Evolutionary conservation across 2,329 filamentous ascomycete genomes (phyloP), one percentile per base, ranked within the genome.

Genomic region (Fusarium chuoi): DNA sequence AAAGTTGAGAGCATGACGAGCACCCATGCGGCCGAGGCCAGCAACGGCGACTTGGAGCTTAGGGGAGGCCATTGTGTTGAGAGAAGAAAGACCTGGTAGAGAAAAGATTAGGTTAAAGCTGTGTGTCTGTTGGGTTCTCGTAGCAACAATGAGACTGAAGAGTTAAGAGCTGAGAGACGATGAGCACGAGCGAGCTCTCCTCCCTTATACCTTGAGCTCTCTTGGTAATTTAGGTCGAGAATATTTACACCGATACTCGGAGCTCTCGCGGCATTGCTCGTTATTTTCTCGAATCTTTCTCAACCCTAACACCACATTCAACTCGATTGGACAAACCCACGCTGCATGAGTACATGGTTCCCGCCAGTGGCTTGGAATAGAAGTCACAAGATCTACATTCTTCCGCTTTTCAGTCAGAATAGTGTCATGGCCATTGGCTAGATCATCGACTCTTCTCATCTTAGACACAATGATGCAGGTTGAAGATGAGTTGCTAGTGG

Each of bases 1-100:
- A 48, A 78, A 77, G 68, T 77, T 78, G 61, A 77, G 75, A 56
- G 76, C 76, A 42, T 78, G 76, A 17, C 76, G 76, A 67, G 75
- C 76, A 26, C 76, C 76, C 76, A 78, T 78, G 24, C 76, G 76
- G 38, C 76, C 76, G 62, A 78, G 76, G 55, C 76, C 76, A 24
- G 76, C 74, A 54, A 75, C 65, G 26, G 76, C 76, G 38, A 78
- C 62, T 26, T 78, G 63, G 17, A 78, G 76, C 65, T 78, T 78
- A 45, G 68, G 75, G 39, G 67, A 65, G 48, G 75, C 59, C 75
- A 78, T 78, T 55, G 41, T 58, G 39, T 63, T 24, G 22, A 20
- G n/a, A 28, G 48, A 33, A 15, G 20, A 36, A 44, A 24, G 35
- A 26, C 33, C 33, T 46, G 24, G 20, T 10, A 28, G 24, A 52